phyloP scores from a whole-genome alignment of 2,329 filamentous ascomycete species.

The Colletotrichum lindemuthianum region DNA sequence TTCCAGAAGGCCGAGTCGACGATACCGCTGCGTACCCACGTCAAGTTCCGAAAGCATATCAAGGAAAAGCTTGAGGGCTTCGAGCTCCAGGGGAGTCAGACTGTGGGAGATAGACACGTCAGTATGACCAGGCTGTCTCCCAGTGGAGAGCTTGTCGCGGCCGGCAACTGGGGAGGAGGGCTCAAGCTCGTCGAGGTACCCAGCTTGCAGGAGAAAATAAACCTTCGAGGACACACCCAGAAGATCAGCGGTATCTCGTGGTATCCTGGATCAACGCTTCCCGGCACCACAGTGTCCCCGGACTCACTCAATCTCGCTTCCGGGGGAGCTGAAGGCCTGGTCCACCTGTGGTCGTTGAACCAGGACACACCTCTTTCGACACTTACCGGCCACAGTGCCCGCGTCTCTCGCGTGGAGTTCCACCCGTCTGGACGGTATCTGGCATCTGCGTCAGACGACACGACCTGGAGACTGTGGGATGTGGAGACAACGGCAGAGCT shows the following conservation, averaged over 20 bases:
- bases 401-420: constrained; percentile 93
- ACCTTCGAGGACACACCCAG: constrained; percentile 85
- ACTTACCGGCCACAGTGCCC: constrained; percentile 82
- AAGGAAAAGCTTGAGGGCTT: constrained; percentile 86
- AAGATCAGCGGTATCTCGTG: constrained; percentile 91
- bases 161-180: constrained; percentile 92
- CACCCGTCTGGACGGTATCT: constrained; percentile 91
- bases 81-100: constrained; percentile 93
- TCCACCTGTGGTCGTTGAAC: constrained; percentile 90
- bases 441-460: constrained; percentile 94
- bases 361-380: constrained; percentile 87
- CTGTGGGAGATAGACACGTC: constrained; percentile 88
- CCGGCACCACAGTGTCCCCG: constrained; percentile 75
- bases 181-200: constrained; percentile 89
- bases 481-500: constrained; percentile 86
- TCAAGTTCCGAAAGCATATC: constrained; percentile 89
- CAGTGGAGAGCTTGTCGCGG: constrained; percentile 82
- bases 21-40: constrained; percentile 88
- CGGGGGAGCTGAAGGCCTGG: constrained; percentile 85
- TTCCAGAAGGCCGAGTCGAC: constrained; percentile 83
- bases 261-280: constrained; percentile 84
- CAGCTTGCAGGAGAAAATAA: constrained; percentile 79
- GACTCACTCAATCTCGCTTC: constrained; percentile 86
- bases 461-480: constrained; percentile 97
- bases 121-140: constrained; percentile 93